phyloP scores from a whole-genome alignment of 768 basidiomycete genomes.

The Hericium alpestre region DNA sequence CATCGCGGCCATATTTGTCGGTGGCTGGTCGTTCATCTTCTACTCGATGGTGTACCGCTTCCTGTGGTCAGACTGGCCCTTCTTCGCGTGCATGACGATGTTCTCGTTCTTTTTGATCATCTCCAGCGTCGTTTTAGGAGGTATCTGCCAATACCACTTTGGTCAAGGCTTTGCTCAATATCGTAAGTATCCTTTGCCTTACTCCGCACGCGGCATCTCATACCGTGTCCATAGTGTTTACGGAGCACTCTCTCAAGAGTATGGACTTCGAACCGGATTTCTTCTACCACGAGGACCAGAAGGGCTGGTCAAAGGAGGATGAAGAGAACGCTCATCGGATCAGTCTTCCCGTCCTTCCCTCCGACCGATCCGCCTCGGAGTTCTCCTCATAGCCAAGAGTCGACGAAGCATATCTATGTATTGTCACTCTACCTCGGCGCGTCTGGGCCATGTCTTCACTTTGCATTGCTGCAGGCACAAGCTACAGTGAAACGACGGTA shows the following conservation, averaged over 20 bases:
- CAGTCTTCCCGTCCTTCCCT: neutral
- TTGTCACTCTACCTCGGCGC: too few species aligned
- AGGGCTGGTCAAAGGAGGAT: neutral
- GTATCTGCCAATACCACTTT: conserved; percentile 43
- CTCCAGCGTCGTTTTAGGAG: conserved; percentile 33
- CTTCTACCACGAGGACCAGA: neutral
- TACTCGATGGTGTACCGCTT: conserved; percentile 20
- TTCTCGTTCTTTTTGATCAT: conserved; percentile 28
- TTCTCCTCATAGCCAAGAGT: too few species aligned
- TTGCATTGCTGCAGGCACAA: too few species aligned
- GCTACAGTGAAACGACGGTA: too few species aligned
- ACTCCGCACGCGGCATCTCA: neutral
- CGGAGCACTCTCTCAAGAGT: neutral
- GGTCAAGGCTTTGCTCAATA: conserved; percentile 45
- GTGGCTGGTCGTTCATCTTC: conserved; percentile 17
- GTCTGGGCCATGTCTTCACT: too few species aligned
- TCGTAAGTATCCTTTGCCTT: conserved; percentile 27
- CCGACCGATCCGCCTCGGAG: neutral
- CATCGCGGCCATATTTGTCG: conserved; percentile 27
- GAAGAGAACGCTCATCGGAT: neutral
- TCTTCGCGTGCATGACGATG: conserved; percentile 33
- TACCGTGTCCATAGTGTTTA: neutral
- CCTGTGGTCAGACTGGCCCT: conserved; percentile 34
- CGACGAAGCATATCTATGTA: too few species aligned
- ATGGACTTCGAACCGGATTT: neutral